Conservation (phyloP, 768 basidiomycete genomes). For the Gelatoporia subvermispora region DNA sequence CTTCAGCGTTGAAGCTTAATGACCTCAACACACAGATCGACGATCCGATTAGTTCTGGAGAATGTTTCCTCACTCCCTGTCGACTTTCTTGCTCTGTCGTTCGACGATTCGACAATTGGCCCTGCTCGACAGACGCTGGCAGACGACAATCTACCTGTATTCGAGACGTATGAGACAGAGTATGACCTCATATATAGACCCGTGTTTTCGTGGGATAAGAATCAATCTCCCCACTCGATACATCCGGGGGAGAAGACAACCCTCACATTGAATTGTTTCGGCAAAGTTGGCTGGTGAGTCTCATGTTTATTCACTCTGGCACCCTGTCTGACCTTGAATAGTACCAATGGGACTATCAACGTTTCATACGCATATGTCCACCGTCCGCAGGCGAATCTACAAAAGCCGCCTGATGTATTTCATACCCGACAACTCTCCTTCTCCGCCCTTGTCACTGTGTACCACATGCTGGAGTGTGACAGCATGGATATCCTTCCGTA, state of each 20-base stretch:
- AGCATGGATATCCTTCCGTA: conserved; percentile 79
- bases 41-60: conserved; percentile 81
- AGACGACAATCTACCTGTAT: conserved; percentile 76
- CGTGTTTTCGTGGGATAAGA: conserved; percentile 69
- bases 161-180: conserved; percentile 89
- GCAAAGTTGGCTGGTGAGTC: conserved; percentile 89
- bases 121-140: conserved; percentile 71
- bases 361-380: conserved; percentile 77
- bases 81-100: conserved; percentile 80
- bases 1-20: not conserved
- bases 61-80: conserved; percentile 81
- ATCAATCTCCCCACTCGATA: conserved; percentile 47
- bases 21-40: conserved; percentile 49
- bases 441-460: conserved; percentile 90
- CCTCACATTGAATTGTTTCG: conserved; percentile 69
- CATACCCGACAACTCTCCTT: conserved; percentile 84
- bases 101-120: conserved; percentile 85
- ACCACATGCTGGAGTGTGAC: conserved; percentile 88
- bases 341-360: conserved; percentile 73
- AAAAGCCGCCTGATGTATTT: conserved; percentile 49
- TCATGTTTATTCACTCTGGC: not conserved
- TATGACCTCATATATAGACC: conserved; percentile 71
- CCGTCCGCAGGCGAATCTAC: conserved; percentile 30
- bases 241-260: conserved; percentile 66
- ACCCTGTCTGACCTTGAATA: conserved; percentile 26